These are phyloP conservation scores for Russula olivacea DNA, from an alignment of 768 basidiomycete species.

Conservation along the genomic window DNA sequence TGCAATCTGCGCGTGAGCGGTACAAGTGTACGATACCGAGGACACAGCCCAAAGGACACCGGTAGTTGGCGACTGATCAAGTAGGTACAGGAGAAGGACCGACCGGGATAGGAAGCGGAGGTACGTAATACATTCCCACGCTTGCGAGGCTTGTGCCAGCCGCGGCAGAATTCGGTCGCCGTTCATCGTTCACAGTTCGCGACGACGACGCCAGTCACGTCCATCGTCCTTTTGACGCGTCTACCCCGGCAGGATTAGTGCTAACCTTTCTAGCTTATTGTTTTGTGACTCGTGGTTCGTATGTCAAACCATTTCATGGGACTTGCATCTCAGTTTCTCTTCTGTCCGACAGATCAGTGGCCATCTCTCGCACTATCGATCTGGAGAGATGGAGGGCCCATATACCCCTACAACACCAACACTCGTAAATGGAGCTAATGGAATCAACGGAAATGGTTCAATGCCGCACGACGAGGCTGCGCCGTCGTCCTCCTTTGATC, in stretches of 20 bases:
- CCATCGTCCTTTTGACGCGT: slow-evolving; percentile 13
- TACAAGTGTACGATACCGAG: too few relatives aligned
- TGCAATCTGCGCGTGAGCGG: too few relatives aligned
- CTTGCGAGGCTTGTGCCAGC: not conserved
- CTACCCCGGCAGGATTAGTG: not conserved
- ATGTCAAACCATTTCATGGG: not conserved
- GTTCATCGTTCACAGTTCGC: slow-evolving; percentile 12
- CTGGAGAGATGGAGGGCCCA: slow-evolving; percentile 22
- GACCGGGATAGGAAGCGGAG: not conserved
- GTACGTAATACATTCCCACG: slow-evolving; percentile 18
- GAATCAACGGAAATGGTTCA: slow-evolving; percentile 22
- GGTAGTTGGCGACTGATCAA: too few relatives aligned
- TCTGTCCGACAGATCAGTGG: slow-evolving; percentile 7
- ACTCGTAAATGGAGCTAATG: slow-evolving; percentile 23
- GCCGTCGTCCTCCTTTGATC: slow-evolving; percentile 52
- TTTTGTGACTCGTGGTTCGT: slow-evolving; percentile 1
- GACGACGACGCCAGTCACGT: slow-evolving; percentile 15
- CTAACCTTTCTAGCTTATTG: not conserved
- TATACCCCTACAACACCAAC: slow-evolving; percentile 24
- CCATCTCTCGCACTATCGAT: slow-evolving; percentile 4
- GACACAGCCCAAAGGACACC: too few relatives aligned
- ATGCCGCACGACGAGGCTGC: slow-evolving; percentile 32
- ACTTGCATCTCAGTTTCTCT: not conserved
- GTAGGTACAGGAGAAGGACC: not conserved
- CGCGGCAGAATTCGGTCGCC: not conserved